A percentile compares a stretch with the other conserved stretches of the same genome.
Conservation (phyloP, 257 asterid genomes). For the Salvia hispanica region DNA sequence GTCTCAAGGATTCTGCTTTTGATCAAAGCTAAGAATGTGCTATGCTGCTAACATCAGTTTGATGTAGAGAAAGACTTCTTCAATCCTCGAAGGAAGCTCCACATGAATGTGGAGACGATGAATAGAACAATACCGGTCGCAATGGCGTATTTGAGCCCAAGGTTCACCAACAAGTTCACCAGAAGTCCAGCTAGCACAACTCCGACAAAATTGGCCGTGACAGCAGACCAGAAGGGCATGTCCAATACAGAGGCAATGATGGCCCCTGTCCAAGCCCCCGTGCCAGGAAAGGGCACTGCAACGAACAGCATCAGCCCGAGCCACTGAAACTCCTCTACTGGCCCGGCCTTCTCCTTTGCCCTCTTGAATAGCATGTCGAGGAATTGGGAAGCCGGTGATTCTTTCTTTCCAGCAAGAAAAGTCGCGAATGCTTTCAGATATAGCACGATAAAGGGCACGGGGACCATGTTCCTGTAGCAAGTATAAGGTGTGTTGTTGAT, state of each 20-base stretch:
- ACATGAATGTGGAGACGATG: constrained; percentile 72
- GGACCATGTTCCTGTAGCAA: constrained; percentile 72
- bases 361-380: constrained; percentile 57
- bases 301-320: constrained; percentile 87
- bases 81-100: constrained; percentile 63
- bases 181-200: constrained; percentile 81
- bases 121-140: constrained; percentile 61
- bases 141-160: constrained; percentile 72
- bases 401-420: constrained; percentile 54
- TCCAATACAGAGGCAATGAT: constrained; percentile 71
- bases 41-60: constrained; percentile 26
- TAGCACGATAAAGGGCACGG: constrained; percentile 69
- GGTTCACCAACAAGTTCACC: constrained; percentile 73
- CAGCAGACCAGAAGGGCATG: constrained; percentile 82
- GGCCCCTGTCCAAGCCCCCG: constrained; percentile 96
- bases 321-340: constrained; percentile 87
- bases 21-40: background rate
- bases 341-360: constrained; percentile 74
- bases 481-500: background rate
- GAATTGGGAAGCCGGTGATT: constrained; percentile 50
- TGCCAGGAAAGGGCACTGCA: constrained; percentile 90
- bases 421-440: constrained; percentile 63
- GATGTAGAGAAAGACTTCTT: constrained; percentile 49
- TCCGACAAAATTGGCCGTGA: constrained; percentile 76
- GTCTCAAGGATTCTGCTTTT: too few relatives aligned